Evolutionary conservation across 805 yeast genomes (phyloP), one percentile per base, ranked within the genome.

Genomic region (Schwanniomyces vanrijiae): DNA sequence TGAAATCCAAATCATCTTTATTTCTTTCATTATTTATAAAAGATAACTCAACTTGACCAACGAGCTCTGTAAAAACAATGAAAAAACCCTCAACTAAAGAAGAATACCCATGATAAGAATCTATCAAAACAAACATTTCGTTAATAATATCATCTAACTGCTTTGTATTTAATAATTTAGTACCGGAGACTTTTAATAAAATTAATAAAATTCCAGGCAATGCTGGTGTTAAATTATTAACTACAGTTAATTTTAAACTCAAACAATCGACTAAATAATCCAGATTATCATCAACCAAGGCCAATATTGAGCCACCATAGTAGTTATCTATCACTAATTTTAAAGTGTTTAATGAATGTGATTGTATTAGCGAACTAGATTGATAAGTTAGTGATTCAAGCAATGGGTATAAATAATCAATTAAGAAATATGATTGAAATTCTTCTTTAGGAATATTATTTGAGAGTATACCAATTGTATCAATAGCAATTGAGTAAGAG

Each of bases 251-350:
- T 51, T 78, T 80, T 24, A 82, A 64, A 2, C 96, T 85, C n/a
- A 90, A 69, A 0, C 90, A 69, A 60, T 94, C 97, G 13, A 90
- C 69, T 16, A 92, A 64, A 59, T 91, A 91, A 56, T 92, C 97
- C 47, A 83, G 76, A 60, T 90, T 92, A 21, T 81, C 82, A 31
- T 75, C 56, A 1, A 94, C 72, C 48, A 92, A 59, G 2, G 64
- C 63, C 28, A 69, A 69, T 2, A 91, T 64, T 0, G 89, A 81
- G 0, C 85, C 85, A 28, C 69, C 56, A 13, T 65, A 62, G 49
- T 84, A 86, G 10, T 83, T 67, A 4, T 70, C 61, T 13, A 64
- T 55, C 1, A 73, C 65, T 8, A 64, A 53, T 0, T 88, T 78
- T 4, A 91, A 66, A 2, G 79, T 68, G 16, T 68, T 48, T 3